phyloP scores from a whole-genome alignment of 2,329 filamentous ascomycete genomes.

The Cercospora sp. region DNA sequence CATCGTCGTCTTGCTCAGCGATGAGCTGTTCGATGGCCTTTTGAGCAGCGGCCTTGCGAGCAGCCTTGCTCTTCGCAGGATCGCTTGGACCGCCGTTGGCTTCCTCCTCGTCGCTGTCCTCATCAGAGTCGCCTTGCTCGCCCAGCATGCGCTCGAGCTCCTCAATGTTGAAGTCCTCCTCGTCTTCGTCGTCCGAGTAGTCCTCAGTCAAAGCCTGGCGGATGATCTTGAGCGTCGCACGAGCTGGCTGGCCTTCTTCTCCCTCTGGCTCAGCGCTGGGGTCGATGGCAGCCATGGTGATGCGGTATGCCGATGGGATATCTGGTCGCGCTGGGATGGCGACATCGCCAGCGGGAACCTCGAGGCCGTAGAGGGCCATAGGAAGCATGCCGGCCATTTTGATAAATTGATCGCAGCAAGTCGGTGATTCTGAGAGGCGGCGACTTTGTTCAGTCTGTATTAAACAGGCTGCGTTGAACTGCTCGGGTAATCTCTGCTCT shows the following conservation, averaged over 20 bases:
- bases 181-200: constrained; percentile 67
- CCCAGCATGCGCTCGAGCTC: constrained; percentile 56
- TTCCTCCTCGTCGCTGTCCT: constrained; percentile 68
- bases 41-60: constrained; percentile 72
- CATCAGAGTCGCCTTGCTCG: constrained; percentile 56
- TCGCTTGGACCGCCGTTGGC: constrained; percentile 88
- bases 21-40: constrained; percentile 73
- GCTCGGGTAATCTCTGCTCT: background rate
- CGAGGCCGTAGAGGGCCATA: constrained; percentile 87
- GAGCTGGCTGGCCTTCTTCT: constrained; percentile 55
- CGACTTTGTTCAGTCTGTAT: constrained; percentile 26
- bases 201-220: constrained; percentile 67
- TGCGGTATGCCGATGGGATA: constrained; percentile 85
- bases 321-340: constrained; percentile 77
- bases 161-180: constrained; percentile 54
- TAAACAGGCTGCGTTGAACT: background rate
- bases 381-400: constrained; percentile 36
- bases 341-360: constrained; percentile 82
- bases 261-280: constrained; percentile 67
- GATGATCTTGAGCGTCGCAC: constrained; percentile 88
- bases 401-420: background rate
- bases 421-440: background rate
- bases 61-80: constrained; percentile 84
- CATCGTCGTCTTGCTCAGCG: constrained; percentile 55
- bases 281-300: constrained; percentile 98